Base-by-base conservation (phyloP, 768 basidiomycete species). In the Pleurotus eryngii region DNA sequence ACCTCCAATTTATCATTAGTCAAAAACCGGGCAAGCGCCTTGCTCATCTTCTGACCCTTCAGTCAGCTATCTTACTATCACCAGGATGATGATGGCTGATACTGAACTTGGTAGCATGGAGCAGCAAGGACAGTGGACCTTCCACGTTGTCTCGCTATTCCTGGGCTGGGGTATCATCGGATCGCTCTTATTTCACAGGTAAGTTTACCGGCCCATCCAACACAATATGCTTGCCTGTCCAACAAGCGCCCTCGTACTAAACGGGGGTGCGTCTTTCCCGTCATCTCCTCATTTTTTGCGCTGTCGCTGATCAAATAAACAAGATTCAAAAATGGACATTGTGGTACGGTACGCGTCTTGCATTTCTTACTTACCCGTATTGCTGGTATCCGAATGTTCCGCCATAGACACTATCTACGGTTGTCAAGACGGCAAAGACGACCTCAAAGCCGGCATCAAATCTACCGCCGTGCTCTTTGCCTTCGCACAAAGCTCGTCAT, bases 391-490 rank as follows among this genome's bases (percentile, higher is more conserved):
- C 59, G 22, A 24, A 7, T 12, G 2, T 7, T 3, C 63, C 27
- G 60, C 56, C 51, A 62, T 63, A 62, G 71, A 87, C 65, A 83
- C 83, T 1, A 82, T 85, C 59, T 87, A 87, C 63, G 85, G 83
- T 4, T 83, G 83, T 64, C 73, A 71, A 57, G 85, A 86, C 65
- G 81, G 81, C 59, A 66, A 69, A 26, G 85, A 86, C 70, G 85
- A 87, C 61, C 67, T 80, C 20, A 68, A 74, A 45, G 84, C 77
- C 14, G 82, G 81, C 38, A 80, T 87, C 49, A 83, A 84, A 66
- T 85, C 83, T 1, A 86, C 83, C 46, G 84, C 84, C 0, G 68
- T 86, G 12, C 74, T 84, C n/a, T 86, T 86, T 65, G 81, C 78
- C 17, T 63, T 67, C 64, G 70, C 27, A 73, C 81, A 22, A 70